These are phyloP conservation scores for Simplicillium aogashimaense DNA, from an alignment of 2,329 filamentous ascomycete genomes.

Conservation along the genomic window DNA sequence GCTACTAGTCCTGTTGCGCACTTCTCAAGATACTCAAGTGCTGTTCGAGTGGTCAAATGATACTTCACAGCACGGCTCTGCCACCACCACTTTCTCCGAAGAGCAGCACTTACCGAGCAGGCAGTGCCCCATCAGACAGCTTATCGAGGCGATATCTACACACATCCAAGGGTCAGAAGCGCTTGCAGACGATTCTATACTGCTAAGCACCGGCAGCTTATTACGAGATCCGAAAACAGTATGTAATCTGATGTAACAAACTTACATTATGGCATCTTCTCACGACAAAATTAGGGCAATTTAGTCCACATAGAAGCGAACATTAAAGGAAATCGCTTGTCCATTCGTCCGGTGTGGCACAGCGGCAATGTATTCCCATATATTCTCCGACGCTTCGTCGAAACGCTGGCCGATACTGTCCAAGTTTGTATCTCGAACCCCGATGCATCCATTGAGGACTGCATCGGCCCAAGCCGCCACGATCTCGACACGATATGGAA, in stretches of 20 bases:
- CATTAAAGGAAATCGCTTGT: neutral
- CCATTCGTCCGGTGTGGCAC: neutral
- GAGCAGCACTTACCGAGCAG: neutral
- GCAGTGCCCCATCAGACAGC: neutral
- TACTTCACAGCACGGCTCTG: too few relatives aligned
- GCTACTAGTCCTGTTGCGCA: conserved; percentile 32
- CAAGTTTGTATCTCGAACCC: neutral
- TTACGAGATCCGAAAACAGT: too few relatives aligned
- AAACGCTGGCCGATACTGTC: neutral
- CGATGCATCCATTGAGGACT: neutral
- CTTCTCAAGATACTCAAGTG: conserved; percentile 24
- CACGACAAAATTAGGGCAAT: too few relatives aligned
- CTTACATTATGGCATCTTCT: too few relatives aligned
- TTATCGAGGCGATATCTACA: too few relatives aligned
- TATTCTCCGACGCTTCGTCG: neutral
- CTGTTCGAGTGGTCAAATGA: conserved; percentile 19
- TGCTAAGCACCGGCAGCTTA: too few relatives aligned
- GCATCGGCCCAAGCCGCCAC: neutral
- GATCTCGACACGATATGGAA: neutral
- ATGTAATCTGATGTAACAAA: too few relatives aligned
- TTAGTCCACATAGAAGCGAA: neutral
- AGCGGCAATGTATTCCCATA: neutral
- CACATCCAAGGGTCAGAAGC: too few relatives aligned
- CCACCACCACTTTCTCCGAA: too few relatives aligned
- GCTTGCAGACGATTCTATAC: too few relatives aligned